A percentile compares a stretch with the other conserved stretches of the same genome.
Evolutionary conservation across 2,329 filamentous ascomycete species (phyloP).

Genomic region (Emergomyces pasteurianus): DNA sequence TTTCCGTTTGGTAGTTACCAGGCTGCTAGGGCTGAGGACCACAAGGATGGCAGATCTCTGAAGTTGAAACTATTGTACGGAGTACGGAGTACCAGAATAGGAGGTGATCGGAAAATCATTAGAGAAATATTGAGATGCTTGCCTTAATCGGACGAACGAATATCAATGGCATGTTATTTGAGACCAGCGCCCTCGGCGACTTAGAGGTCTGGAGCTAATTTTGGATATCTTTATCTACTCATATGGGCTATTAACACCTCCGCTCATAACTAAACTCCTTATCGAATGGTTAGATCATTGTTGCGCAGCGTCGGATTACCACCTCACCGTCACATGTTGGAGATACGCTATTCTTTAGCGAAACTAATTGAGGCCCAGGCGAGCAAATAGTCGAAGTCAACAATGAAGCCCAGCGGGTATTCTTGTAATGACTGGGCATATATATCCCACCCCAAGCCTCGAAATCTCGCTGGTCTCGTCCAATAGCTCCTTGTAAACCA

Average conservation of each 20-base stretch:
- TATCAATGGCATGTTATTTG: neutral
- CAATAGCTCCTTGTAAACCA: neutral
- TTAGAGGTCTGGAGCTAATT: neutral
- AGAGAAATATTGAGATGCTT: neutral
- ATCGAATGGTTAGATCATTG: neutral
- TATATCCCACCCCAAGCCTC: neutral
- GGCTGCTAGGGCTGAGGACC: neutral
- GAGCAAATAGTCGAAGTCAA: neutral
- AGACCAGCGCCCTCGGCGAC: neutral
- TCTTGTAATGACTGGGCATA: neutral
- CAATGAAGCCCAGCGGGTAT: neutral
- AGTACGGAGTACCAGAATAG: neutral
- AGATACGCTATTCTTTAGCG: neutral
- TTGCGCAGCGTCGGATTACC: neutral
- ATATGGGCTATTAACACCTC: neutral
- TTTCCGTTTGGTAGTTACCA: neutral
- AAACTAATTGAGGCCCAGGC: neutral
- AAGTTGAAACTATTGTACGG: neutral
- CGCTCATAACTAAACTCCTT: neutral
- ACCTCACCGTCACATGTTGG: neutral
- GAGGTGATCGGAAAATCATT: neutral
- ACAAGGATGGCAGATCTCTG: neutral
- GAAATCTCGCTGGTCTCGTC: neutral
- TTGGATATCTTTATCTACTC: neutral
- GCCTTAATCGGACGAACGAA: neutral